A percentile compares a stretch with the other conserved stretches of the same genome.
Conservation (phyloP, 2,329 filamentous ascomycete genomes). For the Dothistroma septosporum region DNA sequence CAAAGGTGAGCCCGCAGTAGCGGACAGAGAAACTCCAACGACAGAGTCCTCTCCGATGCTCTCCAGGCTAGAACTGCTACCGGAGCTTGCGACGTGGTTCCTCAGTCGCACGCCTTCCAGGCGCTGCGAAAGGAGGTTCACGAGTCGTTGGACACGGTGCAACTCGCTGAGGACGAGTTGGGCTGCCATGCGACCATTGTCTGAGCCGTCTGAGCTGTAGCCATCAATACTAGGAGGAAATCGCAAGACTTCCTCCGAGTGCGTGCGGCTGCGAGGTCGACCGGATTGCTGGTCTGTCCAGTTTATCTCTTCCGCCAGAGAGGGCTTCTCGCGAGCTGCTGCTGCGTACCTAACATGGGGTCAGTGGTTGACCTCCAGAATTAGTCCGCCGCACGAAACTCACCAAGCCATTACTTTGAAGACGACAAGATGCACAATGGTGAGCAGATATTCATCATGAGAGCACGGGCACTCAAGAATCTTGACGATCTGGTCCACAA, state of each 20-base stretch:
- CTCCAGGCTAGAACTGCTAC: not conserved
- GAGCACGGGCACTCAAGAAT: constrained; percentile 37
- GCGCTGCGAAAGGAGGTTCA: constrained; percentile 5
- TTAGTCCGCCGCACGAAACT: not conserved
- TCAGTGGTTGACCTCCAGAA: not conserved
- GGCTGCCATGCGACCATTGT: constrained; percentile 28
- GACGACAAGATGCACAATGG: constrained; percentile 33
- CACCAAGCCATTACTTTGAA: constrained; percentile 33
- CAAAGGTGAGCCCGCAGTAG: not conserved
- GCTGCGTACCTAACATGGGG: constrained; percentile 29
- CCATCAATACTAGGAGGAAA: constrained; percentile 2
- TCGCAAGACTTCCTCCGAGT: not conserved
- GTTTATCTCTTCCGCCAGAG: not conserved
- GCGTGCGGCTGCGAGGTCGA: not conserved
- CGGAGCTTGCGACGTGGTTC: not conserved
- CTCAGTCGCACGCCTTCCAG: not conserved
- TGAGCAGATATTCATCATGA: constrained; percentile 33
- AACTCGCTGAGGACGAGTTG: constrained; percentile 38
- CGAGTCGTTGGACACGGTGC: constrained; percentile 30
- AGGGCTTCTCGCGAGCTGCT: constrained; percentile 18
- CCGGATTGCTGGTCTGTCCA: not conserved
- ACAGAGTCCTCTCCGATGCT: not conserved
- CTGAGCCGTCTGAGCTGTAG: constrained; percentile 22
- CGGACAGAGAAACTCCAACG: not conserved
- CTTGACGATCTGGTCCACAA: constrained; percentile 29